Conservation (phyloP, 192 early-diverging fungal genomes). For the Radiomyces spectabilis region DNA sequence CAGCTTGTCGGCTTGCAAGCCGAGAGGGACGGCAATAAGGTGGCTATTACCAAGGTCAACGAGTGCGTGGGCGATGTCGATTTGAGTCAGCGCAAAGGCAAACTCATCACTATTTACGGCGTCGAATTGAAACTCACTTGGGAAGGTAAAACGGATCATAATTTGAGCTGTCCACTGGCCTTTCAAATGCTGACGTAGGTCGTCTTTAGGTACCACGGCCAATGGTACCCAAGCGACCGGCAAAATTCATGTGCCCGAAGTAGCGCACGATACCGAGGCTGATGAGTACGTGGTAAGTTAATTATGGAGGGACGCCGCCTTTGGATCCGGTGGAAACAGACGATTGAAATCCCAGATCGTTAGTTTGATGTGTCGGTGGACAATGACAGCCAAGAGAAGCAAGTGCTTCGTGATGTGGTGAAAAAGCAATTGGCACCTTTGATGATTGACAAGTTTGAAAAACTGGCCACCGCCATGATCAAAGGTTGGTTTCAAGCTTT, state of each 20-base stretch:
- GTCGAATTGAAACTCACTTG: constrained; percentile 72
- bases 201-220: constrained; percentile 41
- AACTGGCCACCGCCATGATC: constrained; percentile 66
- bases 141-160: constrained; percentile 34
- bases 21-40: constrained; percentile 47
- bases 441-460: constrained; percentile 49
- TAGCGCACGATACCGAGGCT: constrained; percentile 80
- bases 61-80: constrained; percentile 82
- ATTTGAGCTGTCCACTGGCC: too few relatives aligned
- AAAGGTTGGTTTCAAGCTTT: constrained; percentile 32
- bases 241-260: constrained; percentile 80
- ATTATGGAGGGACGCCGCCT: background rate
- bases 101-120: constrained; percentile 92
- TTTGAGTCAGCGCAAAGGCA: constrained; percentile 93
- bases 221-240: constrained; percentile 62
- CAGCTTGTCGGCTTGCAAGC: constrained; percentile 49
- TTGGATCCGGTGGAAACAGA: background rate
- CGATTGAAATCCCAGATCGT: background rate
- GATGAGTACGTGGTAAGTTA: constrained; percentile 75
- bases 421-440: constrained; percentile 56
- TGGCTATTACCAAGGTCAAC: constrained; percentile 51
- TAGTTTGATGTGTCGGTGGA: constrained; percentile 66
- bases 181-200: too few relatives aligned
- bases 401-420: constrained; percentile 63
- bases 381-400: constrained; percentile 40